phyloP scores from a whole-genome alignment of 495 filamentous ascomycete species.

The Tuber aestivum region DNA sequence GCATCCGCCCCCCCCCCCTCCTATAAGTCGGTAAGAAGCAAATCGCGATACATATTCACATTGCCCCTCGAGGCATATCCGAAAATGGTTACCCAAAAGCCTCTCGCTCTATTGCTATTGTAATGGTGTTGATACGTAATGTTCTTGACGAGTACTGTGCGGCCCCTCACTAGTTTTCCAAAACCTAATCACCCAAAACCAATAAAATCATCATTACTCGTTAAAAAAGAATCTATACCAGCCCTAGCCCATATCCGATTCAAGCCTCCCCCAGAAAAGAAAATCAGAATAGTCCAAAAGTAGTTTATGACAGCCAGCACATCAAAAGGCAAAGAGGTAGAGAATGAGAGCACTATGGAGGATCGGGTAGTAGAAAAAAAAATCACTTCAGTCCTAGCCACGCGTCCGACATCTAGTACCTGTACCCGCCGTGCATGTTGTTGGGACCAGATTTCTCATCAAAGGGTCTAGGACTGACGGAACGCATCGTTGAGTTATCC shows the following conservation, averaged over 20 bases:
- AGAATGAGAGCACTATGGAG: background rate
- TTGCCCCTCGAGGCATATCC: too few species aligned
- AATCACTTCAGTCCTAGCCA: background rate
- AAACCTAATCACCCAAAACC: background rate
- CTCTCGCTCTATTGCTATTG: too few species aligned
- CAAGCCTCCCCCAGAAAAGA: background rate
- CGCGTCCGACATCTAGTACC: conserved; percentile 14
- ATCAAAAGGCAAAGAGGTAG: background rate
- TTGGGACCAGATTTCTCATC: conserved; percentile 26
- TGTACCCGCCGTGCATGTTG: conserved; percentile 19
- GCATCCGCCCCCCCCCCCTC: too few species aligned
- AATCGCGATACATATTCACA: background rate
- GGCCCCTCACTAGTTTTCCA: background rate
- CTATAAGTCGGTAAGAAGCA: background rate
- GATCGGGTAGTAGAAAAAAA: background rate
- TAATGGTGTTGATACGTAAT: too few species aligned
- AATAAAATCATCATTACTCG: background rate
- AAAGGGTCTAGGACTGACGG: conserved; percentile 26
- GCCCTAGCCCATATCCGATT: background rate
- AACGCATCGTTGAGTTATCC: conserved; percentile 16
- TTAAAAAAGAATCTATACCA: background rate
- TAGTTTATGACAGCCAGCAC: background rate
- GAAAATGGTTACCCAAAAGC: too few species aligned
- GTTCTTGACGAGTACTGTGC: too few species aligned
- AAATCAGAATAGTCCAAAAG: background rate